Evolutionary conservation across 805 yeast genomes (phyloP).

Genomic region (Metschnikowia henanensis): DNA sequence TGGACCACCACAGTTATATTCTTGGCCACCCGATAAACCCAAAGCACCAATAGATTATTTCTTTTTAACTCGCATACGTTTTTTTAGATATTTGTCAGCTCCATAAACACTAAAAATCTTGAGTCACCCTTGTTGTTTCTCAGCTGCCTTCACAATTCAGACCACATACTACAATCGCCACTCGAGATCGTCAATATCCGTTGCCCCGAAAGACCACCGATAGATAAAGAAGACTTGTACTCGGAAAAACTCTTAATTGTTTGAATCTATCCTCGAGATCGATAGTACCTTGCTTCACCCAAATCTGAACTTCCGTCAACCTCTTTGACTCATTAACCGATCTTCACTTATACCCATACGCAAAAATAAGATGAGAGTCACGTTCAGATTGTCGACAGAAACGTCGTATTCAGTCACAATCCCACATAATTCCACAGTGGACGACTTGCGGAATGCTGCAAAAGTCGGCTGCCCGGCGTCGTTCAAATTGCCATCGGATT

Average conservation of each 20-base stretch:
- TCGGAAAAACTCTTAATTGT: background rate
- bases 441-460: conserved; percentile 48
- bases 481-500: conserved; percentile 34
- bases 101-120: background rate
- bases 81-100: background rate
- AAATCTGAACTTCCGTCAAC: no score
- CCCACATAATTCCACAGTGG: conserved; percentile 52
- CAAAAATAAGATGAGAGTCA: conserved; percentile 47
- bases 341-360: background rate
- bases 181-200: background rate
- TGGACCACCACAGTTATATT: conserved; percentile 1
- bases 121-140: background rate
- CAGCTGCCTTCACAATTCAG: conserved; percentile 1
- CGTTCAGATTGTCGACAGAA: conserved; percentile 48
- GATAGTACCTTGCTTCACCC: no score
- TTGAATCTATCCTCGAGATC: background rate
- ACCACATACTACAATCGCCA: conserved; percentile 4
- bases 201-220: background rate
- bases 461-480: conserved; percentile 36
- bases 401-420: conserved; percentile 46
- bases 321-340: no score
- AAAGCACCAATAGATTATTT: background rate
- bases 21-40: conserved; percentile 1
- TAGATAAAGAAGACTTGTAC: background rate
- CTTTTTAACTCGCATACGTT: background rate